Percentiles rank a stretch among this genome's conserved stretches.
These are phyloP conservation scores for Claviceps citrina DNA, from an alignment of 2,329 filamentous ascomycete species.

Conservation along the genomic window DNA sequence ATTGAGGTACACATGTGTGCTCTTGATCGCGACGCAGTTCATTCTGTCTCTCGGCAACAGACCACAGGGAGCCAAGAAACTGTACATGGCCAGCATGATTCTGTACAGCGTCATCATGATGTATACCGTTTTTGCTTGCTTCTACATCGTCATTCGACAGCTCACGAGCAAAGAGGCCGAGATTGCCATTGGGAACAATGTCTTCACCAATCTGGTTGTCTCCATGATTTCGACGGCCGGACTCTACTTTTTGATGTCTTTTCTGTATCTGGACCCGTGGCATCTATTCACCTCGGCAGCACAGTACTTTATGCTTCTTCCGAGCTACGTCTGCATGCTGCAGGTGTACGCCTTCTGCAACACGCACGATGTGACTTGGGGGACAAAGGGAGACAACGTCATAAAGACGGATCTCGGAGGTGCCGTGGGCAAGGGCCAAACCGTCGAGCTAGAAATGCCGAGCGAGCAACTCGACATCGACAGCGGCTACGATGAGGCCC, in stretches of 20 bases:
- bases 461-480: conserved; percentile 97
- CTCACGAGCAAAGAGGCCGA: conserved; percentile 36
- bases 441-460: conserved; percentile 93
- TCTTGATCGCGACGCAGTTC: conserved; percentile 88
- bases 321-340: conserved; percentile 87
- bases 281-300: conserved; percentile 89
- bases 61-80: conserved; percentile 81
- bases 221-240: conserved; percentile 80
- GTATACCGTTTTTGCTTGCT: conserved; percentile 77
- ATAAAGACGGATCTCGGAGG: conserved; percentile 83
- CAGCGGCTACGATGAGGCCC: conserved; percentile 88
- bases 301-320: conserved; percentile 87
- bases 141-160: conserved; percentile 82
- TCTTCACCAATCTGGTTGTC: conserved; percentile 90
- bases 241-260: conserved; percentile 89
- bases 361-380: conserved; percentile 97
- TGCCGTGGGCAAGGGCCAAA: conserved; percentile 61
- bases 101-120: conserved; percentile 89
- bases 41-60: conserved; percentile 93
- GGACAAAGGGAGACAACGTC: conserved; percentile 95
- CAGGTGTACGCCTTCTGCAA: conserved; percentile 99
- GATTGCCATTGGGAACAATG: conserved; percentile 60
- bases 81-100: conserved; percentile 79
- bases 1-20: conserved; percentile 67
- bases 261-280: conserved; percentile 95